Evolutionary conservation across 805 yeast species (phyloP).

Genomic region (Brettanomyces bruxellensis): DNA sequence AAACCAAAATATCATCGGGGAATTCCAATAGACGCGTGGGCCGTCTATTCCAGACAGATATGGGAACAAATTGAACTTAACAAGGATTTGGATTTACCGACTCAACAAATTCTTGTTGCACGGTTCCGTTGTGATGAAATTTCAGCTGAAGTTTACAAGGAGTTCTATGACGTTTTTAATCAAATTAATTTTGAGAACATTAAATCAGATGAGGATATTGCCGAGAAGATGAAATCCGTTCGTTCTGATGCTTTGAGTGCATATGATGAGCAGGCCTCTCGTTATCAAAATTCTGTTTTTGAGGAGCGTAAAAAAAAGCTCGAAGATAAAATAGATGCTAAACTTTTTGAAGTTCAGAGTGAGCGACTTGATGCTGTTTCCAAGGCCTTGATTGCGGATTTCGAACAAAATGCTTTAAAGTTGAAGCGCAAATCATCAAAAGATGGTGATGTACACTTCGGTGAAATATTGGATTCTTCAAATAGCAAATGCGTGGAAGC

Average conservation of each 20-base stretch:
- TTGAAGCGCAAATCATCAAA: slow-evolving; percentile 5
- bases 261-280: slow-evolving; percentile 68
- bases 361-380: slow-evolving; percentile 31
- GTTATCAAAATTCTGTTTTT: slow-evolving; percentile 64
- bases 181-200: slow-evolving; percentile 12
- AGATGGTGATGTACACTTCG: slow-evolving; percentile 14
- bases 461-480: slow-evolving; percentile 19
- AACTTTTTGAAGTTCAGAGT: slow-evolving; percentile 35
- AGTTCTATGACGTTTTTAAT: slow-evolving; percentile 30
- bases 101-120: slow-evolving; percentile 93
- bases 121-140: slow-evolving; percentile 93
- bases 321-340: slow-evolving; percentile 35
- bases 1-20: slow-evolving; percentile 67
- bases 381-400: slow-evolving; percentile 22
- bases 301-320: slow-evolving; percentile 48
- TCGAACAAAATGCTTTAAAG: slow-evolving; percentile 19
- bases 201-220: slow-evolving; percentile 25
- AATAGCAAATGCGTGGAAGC: slow-evolving; percentile 8
- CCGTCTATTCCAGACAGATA: slow-evolving; percentile 77
- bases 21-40: slow-evolving; percentile 95
- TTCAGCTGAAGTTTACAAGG: slow-evolving; percentile 40
- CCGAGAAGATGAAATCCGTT: slow-evolving; percentile 33
- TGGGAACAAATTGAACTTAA: slow-evolving; percentile 93
- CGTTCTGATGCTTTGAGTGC: slow-evolving; percentile 36
- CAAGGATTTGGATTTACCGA: slow-evolving; percentile 91